Evolutionary conservation across 257 asterid species (phyloP), one percentile per base, ranked within the genome.

Genomic region (Lycium ferocissimum): DNA sequence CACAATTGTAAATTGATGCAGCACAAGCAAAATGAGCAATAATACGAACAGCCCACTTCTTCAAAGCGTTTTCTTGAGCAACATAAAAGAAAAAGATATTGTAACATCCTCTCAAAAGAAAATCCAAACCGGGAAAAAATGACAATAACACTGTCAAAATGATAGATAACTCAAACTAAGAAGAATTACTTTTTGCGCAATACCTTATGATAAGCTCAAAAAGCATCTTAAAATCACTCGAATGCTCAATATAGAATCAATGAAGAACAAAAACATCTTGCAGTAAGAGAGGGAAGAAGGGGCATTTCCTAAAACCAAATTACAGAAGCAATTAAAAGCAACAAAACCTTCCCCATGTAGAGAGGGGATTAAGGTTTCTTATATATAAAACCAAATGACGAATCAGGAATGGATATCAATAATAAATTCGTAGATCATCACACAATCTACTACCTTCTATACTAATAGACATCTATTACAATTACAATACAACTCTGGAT

Each of bases 401-500:
- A 26, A 49, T 51, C 62, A 8, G 6, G 15, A 76, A 26, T 1
- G 2, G 47, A 76, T 51, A 14, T 51, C 65, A 76, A 76, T 49
- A 75, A 22, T 26, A 76, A 76, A 51, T 7, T 51, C 37, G 20
- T 76, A 26, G 81, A 72, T 75, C 82, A 51, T 76, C 47, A 76
- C 26, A 76, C 9, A 14, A 76, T 22, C 82, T 76, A 76, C 82
- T 76, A 51, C 26, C 82, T 26, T 53, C 63, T 26, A 53, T 53
- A 53, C 22, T 26, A 76, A 76, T 8, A 76, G 26, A 53, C 82
- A 26, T 76, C 15, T 76, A 26, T 76, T 76, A 76, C 15, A 51
- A 20, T 76, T 26, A 76, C 38, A 51, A 14, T 51, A 26, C 82
- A 26, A 76, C 63, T 51, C 65, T 76, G 14, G 47, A 26, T 14